phyloP scores from a whole-genome alignment of 2,329 filamentous ascomycete species.

The Polytolypa hystricis region DNA sequence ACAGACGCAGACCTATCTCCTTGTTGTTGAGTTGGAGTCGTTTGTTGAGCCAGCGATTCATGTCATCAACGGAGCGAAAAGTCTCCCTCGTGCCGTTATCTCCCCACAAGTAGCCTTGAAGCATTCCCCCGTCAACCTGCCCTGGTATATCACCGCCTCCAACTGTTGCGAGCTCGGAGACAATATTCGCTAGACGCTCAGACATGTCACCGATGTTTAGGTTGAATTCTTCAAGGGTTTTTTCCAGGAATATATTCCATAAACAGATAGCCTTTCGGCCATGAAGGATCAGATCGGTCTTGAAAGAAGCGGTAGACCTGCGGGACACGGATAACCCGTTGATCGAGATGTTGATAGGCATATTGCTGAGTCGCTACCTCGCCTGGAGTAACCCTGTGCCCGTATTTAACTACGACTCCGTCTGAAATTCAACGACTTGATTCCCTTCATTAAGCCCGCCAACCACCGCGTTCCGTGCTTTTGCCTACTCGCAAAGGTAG shows the following conservation, averaged over 20 bases:
- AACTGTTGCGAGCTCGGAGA: constrained; percentile 11
- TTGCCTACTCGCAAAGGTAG: constrained; percentile 6
- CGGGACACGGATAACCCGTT: constrained; percentile 14
- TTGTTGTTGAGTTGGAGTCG: constrained; percentile 11
- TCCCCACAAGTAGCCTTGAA: constrained; percentile 15
- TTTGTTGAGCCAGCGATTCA: constrained; percentile 10
- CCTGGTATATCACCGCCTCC: constrained; percentile 9
- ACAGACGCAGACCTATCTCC: constrained; percentile 13
- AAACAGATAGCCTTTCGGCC: constrained; percentile 15
- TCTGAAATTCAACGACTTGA: constrained; percentile 9
- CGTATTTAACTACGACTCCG: constrained; percentile 13
- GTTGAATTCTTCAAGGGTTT: constrained; percentile 11
- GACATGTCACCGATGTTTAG: constrained; percentile 9
- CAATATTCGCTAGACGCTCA: constrained; percentile 11
- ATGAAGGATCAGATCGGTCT: constrained; percentile 3
- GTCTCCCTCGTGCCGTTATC: constrained; percentile 11
- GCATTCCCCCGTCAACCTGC: constrained; percentile 11
- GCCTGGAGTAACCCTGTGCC: constrained; percentile 11
- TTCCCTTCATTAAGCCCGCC: constrained; percentile 5
- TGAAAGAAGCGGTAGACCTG: constrained; percentile 14
- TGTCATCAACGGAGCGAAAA: constrained; percentile 8
- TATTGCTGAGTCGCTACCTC: constrained; percentile 16
- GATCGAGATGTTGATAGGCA: constrained; percentile 12
- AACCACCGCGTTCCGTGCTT: constrained; percentile 6
- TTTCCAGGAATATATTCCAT: constrained; percentile 17